Evolutionary conservation across 371 early-diverging fungal genomes (phyloP), one percentile per base, ranked within the genome.

Genomic region (Mortierella sp.): DNA sequence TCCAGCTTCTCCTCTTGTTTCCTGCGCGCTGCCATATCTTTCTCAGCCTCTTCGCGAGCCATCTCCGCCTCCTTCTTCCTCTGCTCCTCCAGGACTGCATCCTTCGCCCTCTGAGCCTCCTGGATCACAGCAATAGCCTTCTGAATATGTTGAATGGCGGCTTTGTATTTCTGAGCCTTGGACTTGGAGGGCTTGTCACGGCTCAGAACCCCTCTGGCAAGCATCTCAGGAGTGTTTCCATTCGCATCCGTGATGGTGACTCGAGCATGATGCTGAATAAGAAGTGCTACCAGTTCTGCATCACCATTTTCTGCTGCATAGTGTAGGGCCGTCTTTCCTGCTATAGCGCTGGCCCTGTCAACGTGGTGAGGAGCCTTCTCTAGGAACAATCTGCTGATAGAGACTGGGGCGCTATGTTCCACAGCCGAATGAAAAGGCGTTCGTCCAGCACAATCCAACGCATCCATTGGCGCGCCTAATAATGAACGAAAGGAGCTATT

Each of bases 1-100:
- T 87, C 87, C 24, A 87, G 61, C 69, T 83, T 87, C 71, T 87
- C 87, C 50, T 87, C 87, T n/a, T 87, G 87, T 46, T 87, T 87
- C 67, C 79, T 72, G 34, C 87, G 83, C 21, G 81, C 81, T 8
- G 81, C 87, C 44, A 37, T 67, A 50, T 87, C 87, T 48, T 87
- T 87, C 34, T 83, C 84, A 1, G 78, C 87, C 28, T 87, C 87
- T 28, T 81, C 87, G n/a, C 82, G 77, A 3, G 84, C 84, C 50
- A 83, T 31, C 10, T 81, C 81, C 55, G 78, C 84, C 21, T 87
- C 83, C 31, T 74, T 76, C 34, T 71, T 74, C 51, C 82, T 67
- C 48, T 81, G 87, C 40, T 87, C 84, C 75, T 81, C 79, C 28
- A 83, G 19, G 21, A 72, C 26, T 9, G 79, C 81, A 71, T 87